Base-by-base conservation (phyloP, 768 basidiomycete species). In the Agaricus subrufescens region DNA sequence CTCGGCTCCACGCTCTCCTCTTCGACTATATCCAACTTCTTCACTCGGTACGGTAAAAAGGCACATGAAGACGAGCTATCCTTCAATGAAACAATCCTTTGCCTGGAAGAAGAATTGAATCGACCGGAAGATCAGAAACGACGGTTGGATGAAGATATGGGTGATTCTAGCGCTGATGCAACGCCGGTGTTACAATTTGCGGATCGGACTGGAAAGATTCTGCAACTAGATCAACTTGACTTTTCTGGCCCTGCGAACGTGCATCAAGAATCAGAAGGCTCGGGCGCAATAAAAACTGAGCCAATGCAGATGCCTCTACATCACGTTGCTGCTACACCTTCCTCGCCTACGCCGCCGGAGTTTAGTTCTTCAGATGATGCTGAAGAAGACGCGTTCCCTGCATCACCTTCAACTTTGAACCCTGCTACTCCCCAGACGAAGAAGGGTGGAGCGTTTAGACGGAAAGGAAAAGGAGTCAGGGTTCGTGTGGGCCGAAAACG, bases 1-100 rank as follows among this genome's bases (percentile, higher is more conserved):
- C 85, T 99, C 38, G 94, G 94, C 4, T 97, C 94, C 3, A 98
- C 96, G 0, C 81, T 98, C 48, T 89, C 53, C 46, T 54, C 53
- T 0, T 75, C 83, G 44, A 98, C 96, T 1, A 75, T 97, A 56
- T 79, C 88, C 61, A 79, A 79, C 12, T 98, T 96, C 80, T 98
- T 91, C 73, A 81, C 78, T 7, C 79, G 83, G 6, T 80, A 77
- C 63, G 79, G 79, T 55, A 92, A 91, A 69, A 71, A 77, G 3
- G 80, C 85, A 0, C 75, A 76, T 6, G 70, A 75, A 23, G 94
- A 86, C 57, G 87, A 92, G 62, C 72, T 99, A 31, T 87, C 86
- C 0, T 69, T 90, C 14, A 85, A 89, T 27, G 85, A 99, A 69
- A 80, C 83, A 0, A 84, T 96, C n/a, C 76, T 79, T 57, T 94